Conservation (phyloP, 352 stramenopile genomes). For the Globisporangium lucens region DNA sequence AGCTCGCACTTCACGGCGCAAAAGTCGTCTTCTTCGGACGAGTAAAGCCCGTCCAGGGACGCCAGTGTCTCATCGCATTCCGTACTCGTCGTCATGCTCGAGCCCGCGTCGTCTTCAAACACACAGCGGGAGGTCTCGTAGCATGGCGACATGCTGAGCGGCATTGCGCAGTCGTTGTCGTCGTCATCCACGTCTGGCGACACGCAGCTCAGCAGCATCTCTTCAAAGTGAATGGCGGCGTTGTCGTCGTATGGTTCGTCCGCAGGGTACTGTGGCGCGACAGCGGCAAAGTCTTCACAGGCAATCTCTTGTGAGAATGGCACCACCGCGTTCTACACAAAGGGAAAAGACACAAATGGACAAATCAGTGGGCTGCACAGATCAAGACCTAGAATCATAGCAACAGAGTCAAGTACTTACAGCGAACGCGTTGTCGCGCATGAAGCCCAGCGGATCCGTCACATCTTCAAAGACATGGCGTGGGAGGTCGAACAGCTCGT, state of each 20-base stretch:
- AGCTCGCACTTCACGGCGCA: slow-evolving; percentile 12
- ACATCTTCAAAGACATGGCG: slow-evolving; percentile 19
- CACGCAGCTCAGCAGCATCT: slow-evolving; percentile 5
- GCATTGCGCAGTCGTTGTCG: neutral
- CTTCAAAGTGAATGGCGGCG: slow-evolving; percentile 12
- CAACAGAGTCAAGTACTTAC: slow-evolving; percentile 3
- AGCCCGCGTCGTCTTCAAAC: slow-evolving; percentile 3
- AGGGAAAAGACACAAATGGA: neutral
- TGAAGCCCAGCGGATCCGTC: slow-evolving; percentile 14
- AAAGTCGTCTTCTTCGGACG: neutral
- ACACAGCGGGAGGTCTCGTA: neutral
- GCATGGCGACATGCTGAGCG: neutral
- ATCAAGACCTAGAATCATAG: neutral
- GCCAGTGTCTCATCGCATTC: slow-evolving; percentile 8
- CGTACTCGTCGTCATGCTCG: slow-evolving; percentile 6
- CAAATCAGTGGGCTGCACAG: neutral
- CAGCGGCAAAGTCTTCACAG: neutral
- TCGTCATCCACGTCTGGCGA: neutral
- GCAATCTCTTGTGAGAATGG: slow-evolving; percentile 6
- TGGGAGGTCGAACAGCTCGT: slow-evolving; percentile 18
- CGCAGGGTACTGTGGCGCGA: neutral
- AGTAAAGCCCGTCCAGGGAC: slow-evolving; percentile 12
- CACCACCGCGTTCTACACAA: slow-evolving; percentile 1
- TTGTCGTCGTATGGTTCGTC: slow-evolving; percentile 1
- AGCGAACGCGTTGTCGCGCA: slow-evolving; percentile 5